These are phyloP conservation scores for Zygosaccharomyces gambellarensis DNA, from an alignment of 805 yeast species.

Conservation along the genomic window DNA sequence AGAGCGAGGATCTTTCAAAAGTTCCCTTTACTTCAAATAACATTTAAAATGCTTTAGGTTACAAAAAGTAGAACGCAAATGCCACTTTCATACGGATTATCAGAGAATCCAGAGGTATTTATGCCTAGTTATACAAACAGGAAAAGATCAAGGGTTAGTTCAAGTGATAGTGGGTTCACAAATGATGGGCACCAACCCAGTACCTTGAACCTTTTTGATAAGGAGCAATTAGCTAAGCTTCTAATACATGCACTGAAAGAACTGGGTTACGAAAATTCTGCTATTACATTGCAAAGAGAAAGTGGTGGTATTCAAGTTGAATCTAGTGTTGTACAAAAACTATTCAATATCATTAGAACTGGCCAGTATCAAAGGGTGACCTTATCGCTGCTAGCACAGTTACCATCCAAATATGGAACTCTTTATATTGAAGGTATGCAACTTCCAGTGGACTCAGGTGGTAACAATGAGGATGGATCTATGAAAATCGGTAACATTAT, in stretches of 20 bases:
- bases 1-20: background rate
- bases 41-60: background rate
- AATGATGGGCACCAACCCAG: conserved; percentile 2
- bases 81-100: conserved; percentile 12
- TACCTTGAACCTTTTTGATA: conserved; percentile 21
- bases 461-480: conserved; percentile 8
- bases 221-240: conserved; percentile 42
- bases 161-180: conserved; percentile 2
- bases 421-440: conserved; percentile 7
- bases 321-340: conserved; percentile 38
- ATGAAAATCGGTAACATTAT: conserved; percentile 17
- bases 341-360: conserved; percentile 36
- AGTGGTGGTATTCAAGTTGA: conserved; percentile 40
- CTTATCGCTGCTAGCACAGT: conserved; percentile 29
- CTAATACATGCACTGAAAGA: conserved; percentile 48
- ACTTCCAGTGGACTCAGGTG: background rate
- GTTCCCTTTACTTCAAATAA: background rate
- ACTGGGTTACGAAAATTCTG: conserved; percentile 42
- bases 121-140: conserved; percentile 14
- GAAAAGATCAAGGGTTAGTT: conserved; percentile 8
- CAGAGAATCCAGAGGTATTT: conserved; percentile 12
- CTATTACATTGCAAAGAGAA: conserved; percentile 39
- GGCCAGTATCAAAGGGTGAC: conserved; percentile 40
- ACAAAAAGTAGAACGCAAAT: conserved; percentile 1
- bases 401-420: conserved; percentile 26